phyloP scores from a whole-genome alignment of 177 flowering plant genomes.

The Tripterygium wilfordii region DNA sequence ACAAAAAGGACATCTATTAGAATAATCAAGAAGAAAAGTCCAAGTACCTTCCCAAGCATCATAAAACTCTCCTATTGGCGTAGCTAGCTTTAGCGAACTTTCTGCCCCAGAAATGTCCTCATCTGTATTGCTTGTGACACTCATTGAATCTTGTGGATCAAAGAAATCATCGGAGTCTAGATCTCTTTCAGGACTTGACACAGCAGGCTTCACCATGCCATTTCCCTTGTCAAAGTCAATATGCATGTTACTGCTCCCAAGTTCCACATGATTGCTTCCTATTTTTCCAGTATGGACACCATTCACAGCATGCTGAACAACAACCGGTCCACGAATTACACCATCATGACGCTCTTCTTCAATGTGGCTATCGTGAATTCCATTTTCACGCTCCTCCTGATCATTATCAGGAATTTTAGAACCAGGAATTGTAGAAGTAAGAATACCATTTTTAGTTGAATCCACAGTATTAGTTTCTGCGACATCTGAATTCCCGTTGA shows the following conservation, averaged over 20 bases:
- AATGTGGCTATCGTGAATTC: constrained; percentile 1
- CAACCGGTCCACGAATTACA: constrained; percentile 1
- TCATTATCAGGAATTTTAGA: constrained; percentile 6
- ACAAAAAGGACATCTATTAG: neutral
- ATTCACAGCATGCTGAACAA: constrained; percentile 8
- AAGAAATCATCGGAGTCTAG: constrained; percentile 52
- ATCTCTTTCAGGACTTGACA: constrained; percentile 19
- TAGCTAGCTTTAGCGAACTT: constrained; percentile 24
- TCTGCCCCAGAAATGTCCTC: constrained; percentile 48
- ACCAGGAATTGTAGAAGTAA: constrained; percentile 4
- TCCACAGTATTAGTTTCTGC: constrained; percentile 11
- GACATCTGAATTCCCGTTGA: constrained; percentile 13
- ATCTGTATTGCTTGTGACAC: constrained; percentile 47
- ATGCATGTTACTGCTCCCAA: constrained; percentile 8
- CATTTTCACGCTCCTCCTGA: constrained; percentile 6
- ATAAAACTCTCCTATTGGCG: constrained; percentile 60
- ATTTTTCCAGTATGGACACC: neutral
- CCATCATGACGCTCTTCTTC: constrained; percentile 3
- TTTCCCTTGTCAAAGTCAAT: constrained; percentile 13
- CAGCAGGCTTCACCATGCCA: constrained; percentile 14
- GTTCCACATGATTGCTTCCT: constrained; percentile 2
- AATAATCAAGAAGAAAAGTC: neutral
- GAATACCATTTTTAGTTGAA: constrained; percentile 11
- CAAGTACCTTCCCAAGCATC: constrained; percentile 92
- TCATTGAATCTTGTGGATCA: constrained; percentile 67